Base-by-base conservation (phyloP, 2,329 filamentous ascomycete genomes). In the Venturia asperata region DNA sequence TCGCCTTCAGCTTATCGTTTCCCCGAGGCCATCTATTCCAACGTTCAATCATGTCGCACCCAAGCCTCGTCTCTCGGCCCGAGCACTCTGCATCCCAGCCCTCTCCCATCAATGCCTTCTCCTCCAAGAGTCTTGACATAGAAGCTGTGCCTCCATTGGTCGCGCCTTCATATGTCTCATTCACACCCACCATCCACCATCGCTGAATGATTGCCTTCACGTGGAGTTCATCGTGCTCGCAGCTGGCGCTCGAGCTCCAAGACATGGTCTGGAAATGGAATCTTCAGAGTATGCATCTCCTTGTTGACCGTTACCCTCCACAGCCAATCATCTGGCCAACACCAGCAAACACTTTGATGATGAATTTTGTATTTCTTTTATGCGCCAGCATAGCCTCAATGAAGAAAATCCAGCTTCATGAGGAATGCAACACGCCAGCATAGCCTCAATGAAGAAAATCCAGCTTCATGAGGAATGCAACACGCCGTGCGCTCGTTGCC, bases 351-450 rank as follows among this genome's bases (percentile, higher is more conserved):
- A 52, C 27, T 24, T n/a, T 24, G 21, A 0, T 24, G n/a, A 49
- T 24, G 19, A 49, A 11, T 24, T 49, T 13, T 9, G 13, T 52
- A 52, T 52, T 52, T 52, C 21, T 52, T 21, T 52, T 52, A 52
- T 52, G 47, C 47, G 21, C 47, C 52, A 34, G 52, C 52, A 58
- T 13, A 58, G 52, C 52, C 52, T 58, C 52, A 34, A 34, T 34
- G 30, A 34, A 34, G 30, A 34, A 58, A 58, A 9, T 52, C 21
- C 21, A 37, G 37, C 9, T 19, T 21, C 19, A 58, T 3, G 30
- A 34, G 30, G 15, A 56, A 56, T 21, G 27, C 52, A 34, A 49
- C 45, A 21, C 47, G 21, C 47, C 52, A 34, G 52, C 52, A 58
- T 13, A 58, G 52, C 52, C 52, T 58, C 52, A 34, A 34, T 34